Percentiles rank a stretch among this genome's conserved stretches.
Conservation (phyloP, 768 basidiomycete genomes). For the Auricularia cornea region DNA sequence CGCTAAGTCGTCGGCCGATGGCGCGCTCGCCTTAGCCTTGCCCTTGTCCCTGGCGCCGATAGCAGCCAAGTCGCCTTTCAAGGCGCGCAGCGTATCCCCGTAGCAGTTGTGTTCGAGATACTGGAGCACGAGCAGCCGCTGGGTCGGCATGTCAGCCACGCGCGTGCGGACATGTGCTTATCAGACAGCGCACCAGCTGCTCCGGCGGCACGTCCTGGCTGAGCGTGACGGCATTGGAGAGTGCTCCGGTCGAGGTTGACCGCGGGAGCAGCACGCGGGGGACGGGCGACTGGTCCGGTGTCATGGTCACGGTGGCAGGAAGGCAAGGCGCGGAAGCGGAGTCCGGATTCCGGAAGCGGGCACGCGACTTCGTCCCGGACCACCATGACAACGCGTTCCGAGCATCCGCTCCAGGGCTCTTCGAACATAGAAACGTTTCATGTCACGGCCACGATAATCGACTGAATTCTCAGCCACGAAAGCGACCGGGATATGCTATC, state of each 20-base stretch:
- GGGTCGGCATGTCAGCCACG: background rate
- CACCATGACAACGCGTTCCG: too few relatives aligned
- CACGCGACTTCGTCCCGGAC: too few relatives aligned
- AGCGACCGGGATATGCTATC: too few relatives aligned
- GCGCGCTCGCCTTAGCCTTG: background rate
- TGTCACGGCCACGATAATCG: too few relatives aligned
- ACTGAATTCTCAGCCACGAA: too few relatives aligned
- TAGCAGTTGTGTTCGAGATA: background rate
- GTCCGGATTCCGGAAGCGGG: too few relatives aligned
- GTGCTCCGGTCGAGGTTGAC: too few relatives aligned
- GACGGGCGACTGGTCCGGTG: background rate
- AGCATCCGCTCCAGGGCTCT: too few relatives aligned
- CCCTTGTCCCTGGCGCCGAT: background rate
- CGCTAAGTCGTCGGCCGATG: background rate
- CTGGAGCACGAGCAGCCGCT: background rate
- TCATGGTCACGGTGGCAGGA: background rate
- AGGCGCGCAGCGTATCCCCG: background rate
- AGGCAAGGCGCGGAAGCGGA: background rate
- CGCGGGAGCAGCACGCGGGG: background rate
- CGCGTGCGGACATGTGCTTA: background rate
- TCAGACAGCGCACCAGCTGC: too few relatives aligned
- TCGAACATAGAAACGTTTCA: too few relatives aligned
- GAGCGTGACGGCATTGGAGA: too few relatives aligned
- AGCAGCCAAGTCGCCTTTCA: background rate
- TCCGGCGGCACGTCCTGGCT: too few relatives aligned